Percentiles rank a stretch among this genome's conserved stretches.
Conservation (phyloP, 257 asterid species). For the Avicennia marina region DNA sequence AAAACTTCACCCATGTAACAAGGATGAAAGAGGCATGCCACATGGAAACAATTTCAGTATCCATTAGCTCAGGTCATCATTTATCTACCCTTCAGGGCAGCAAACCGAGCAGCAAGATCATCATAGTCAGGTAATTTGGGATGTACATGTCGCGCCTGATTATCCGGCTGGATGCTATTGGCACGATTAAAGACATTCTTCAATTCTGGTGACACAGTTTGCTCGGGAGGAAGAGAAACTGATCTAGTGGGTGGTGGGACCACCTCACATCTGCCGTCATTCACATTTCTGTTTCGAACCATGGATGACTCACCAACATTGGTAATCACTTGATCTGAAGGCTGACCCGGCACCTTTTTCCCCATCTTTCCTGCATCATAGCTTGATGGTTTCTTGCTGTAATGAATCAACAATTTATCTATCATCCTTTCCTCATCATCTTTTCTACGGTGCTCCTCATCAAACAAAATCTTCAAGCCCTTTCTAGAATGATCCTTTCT, state of each 20-base stretch:
- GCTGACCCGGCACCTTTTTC: conserved; percentile 28
- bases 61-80: no score
- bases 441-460: conserved; percentile 38
- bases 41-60: no score
- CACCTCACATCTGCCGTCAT: conserved; percentile 25
- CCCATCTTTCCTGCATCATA: conserved; percentile 37
- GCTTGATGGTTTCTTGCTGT: conserved; percentile 72
- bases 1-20: no score
- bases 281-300: conserved; percentile 28
- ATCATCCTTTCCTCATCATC: conserved; percentile 81
- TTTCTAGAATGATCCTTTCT: conserved; percentile 66
- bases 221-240: conserved; percentile 62
- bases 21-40: no score
- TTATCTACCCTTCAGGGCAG: conserved; percentile 72
- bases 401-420: conserved; percentile 75
- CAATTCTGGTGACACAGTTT: conserved; percentile 29
- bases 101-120: conserved; percentile 88
- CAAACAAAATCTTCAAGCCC: no score
- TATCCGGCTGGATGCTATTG: conserved; percentile 69
- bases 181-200: conserved; percentile 57
- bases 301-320: conserved; percentile 46
- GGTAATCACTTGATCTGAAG: conserved; percentile 19
- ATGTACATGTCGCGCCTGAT: conserved; percentile 80
- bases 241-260: no score
- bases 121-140: conserved; percentile 93